Evolutionary conservation across 306 rosid genomes (phyloP), one percentile per base, ranked within the genome.

Genomic region (Herpetospermum pedunculosum): DNA sequence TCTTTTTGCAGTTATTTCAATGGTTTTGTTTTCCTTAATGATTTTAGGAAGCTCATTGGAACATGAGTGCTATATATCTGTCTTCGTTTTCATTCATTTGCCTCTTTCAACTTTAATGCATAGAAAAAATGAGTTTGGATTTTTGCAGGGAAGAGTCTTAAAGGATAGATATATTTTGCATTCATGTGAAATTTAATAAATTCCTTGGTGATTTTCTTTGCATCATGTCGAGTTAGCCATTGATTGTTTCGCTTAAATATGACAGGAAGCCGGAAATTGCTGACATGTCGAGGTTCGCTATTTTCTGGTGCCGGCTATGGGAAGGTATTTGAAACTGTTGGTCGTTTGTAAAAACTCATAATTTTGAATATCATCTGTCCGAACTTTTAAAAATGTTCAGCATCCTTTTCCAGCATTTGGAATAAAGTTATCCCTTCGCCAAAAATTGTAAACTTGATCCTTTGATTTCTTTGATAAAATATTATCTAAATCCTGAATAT

Each of bases 241-340:
- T 23, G 35, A 38, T 25, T 23, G 32, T 67, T 41, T 67, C 18
- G 1, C 4, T 1, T 67, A 67, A 67, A 38, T 41, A 34, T 40
- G 52, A 38, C 72, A 67, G 72, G 72, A 67, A 14, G 52, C 13
- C 12, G 13, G 23, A 41, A 67, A 67, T 41, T 21, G 52, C 72
- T 23, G 52, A 23, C 19, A 41, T 40, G 52, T 67, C 4, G 9
- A 64, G 52, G 12, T 40, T 21, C n/a, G 48, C 2, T 41, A 14
- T 40, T 40, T 67, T 23, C 72, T 15, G 50, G 35, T 44, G 34
- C 35, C 35, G 23, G 52, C 72, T 23, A 67, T 40, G 11, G 72
- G 52, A 40, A 40, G 72, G 16, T 13, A 63, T 63, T 63, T 63
- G 46, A 63, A 11, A 67, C 52, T 37, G 71, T 64, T 64, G 71